Percentiles rank a stretch among this genome's conserved stretches.
Conservation (phyloP, 2,329 filamentous ascomycete genomes). For the Clonostachys solani region DNA sequence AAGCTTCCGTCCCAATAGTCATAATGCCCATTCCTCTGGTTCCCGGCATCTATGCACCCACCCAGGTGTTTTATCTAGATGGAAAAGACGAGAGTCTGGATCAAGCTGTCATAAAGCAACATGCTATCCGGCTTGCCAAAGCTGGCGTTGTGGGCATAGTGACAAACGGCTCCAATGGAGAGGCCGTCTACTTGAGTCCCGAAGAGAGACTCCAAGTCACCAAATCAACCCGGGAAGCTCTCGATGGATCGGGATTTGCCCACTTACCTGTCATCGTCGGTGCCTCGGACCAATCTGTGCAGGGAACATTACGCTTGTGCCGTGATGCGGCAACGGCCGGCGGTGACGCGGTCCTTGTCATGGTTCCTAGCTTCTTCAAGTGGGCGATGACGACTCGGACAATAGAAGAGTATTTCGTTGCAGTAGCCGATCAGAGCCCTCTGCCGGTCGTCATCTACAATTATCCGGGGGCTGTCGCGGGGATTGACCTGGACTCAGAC, state of each 20-base stretch:
- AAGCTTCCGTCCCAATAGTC: background rate
- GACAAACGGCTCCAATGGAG: conserved; percentile 66
- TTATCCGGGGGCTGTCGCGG: conserved; percentile 11
- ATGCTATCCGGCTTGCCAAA: conserved; percentile 59
- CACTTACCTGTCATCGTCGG: conserved; percentile 24
- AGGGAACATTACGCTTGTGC: conserved; percentile 7
- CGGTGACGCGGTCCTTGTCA: conserved; percentile 8
- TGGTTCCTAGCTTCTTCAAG: conserved; percentile 11
- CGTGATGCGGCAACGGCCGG: conserved; percentile 5
- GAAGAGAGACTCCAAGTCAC: conserved; percentile 7
- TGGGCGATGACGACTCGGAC: conserved; percentile 7
- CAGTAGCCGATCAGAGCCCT: conserved; percentile 9
- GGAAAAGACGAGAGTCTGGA: conserved; percentile 57
- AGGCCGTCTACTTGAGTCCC: conserved; percentile 51
- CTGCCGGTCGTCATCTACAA: conserved; percentile 15
- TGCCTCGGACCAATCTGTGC: conserved; percentile 8
- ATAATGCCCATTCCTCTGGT: conserved; percentile 27
- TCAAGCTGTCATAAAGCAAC: conserved; percentile 46
- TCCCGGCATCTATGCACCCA: conserved; percentile 62
- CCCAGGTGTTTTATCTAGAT: conserved; percentile 63
- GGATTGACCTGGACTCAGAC: conserved; percentile 14
- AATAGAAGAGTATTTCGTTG: conserved; percentile 6
- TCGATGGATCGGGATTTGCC: conserved; percentile 58
- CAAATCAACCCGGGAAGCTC: conserved; percentile 13
- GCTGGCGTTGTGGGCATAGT: conserved; percentile 66